Evolutionary conservation across 2,329 filamentous ascomycete genomes (phyloP), one percentile per base, ranked within the genome.

Genomic region (Ceratocystis cubensis): DNA sequence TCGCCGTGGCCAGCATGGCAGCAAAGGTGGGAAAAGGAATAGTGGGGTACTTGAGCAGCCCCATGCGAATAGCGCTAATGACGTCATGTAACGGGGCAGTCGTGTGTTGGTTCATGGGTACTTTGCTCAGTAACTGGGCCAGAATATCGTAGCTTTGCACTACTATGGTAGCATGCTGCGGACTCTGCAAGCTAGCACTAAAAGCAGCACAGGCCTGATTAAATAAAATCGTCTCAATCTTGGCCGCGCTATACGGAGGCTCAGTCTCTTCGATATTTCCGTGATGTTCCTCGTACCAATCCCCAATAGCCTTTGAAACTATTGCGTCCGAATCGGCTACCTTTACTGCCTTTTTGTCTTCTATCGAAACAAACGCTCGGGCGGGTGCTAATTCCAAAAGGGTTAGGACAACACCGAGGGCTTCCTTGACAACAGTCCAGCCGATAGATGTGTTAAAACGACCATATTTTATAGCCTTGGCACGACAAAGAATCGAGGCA

Each of bases 281-380:
- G 73, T 89, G 87, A 68, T 88, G 86, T 68, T 83, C 79, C 44
- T 85, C 78, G 73, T 91, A 91, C 71, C 91, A 91, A 8, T 77
- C 76, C 70, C 79, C 81, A 64, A 90, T 84, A 67, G 76, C 82
- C 69, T 82, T 81, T 59, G 88, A 74, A 10, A 88, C 75, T 46
- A 85, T 82, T 2, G 46, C 48, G 41, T 66, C 68, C 17, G 53
- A 59, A 30, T 67, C 61, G 15, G 48, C 64, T 30, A 66, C 61
- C n/a, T 46, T 65, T 2, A 45, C 64, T 10, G 20, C 17, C 7
- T 70, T 71, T 68, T 72, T 67, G 70, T 59, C 66, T 62, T 66
- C 69, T 13, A 69, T 70, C 45, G 69, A 69, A 0, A 79, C 78
- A 70, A 89, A 88, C 0, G 84, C 82, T 61, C 84, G 79, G 68